These are phyloP conservation scores for Mortierella sp. DNA, from an alignment of 371 early-diverging fungal species.

Conservation along the genomic window DNA sequence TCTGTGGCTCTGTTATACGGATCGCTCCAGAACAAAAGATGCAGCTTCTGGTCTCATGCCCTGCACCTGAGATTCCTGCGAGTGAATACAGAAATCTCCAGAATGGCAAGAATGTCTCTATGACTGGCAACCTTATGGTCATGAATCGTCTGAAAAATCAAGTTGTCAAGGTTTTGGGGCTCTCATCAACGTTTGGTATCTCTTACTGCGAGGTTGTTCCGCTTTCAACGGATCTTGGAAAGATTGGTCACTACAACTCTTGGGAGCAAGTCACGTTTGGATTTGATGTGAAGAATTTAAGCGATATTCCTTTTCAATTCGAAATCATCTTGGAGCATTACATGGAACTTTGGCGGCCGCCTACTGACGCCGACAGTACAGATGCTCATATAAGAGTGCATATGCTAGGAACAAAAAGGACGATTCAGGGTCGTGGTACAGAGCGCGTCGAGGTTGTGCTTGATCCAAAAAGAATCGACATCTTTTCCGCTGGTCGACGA, in stretches of 20 bases:
- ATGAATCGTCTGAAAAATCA: constrained; percentile 65
- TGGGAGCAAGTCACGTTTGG: constrained; percentile 75
- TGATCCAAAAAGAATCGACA: constrained; percentile 69
- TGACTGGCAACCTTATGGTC: constrained; percentile 72
- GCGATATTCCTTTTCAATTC: constrained; percentile 76
- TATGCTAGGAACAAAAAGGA: constrained; percentile 37
- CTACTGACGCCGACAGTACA: constrained; percentile 37
- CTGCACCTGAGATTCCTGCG: constrained; percentile 64
- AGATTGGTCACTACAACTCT: constrained; percentile 81
- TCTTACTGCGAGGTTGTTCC: constrained; percentile 72
- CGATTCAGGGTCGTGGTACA: constrained; percentile 52
- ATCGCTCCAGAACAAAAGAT: constrained; percentile 72
- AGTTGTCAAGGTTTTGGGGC: constrained; percentile 71
- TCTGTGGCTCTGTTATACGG: constrained; percentile 57
- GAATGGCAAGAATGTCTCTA: constrained; percentile 68
- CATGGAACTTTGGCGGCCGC: constrained; percentile 54
- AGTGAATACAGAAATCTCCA: constrained; percentile 59
- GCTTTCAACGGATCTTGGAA: constrained; percentile 75
- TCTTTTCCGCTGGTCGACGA: constrained; percentile 66
- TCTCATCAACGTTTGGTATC: constrained; percentile 71
- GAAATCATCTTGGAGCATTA: constrained; percentile 67
- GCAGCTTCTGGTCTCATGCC: constrained; percentile 69
- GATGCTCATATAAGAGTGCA: constrained; percentile 25
- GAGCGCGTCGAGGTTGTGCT: constrained; percentile 65
- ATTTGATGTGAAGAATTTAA: constrained; percentile 72